These are phyloP conservation scores for Populus euphratica DNA, from an alignment of 345 rosid species.

Conservation along the genomic window DNA sequence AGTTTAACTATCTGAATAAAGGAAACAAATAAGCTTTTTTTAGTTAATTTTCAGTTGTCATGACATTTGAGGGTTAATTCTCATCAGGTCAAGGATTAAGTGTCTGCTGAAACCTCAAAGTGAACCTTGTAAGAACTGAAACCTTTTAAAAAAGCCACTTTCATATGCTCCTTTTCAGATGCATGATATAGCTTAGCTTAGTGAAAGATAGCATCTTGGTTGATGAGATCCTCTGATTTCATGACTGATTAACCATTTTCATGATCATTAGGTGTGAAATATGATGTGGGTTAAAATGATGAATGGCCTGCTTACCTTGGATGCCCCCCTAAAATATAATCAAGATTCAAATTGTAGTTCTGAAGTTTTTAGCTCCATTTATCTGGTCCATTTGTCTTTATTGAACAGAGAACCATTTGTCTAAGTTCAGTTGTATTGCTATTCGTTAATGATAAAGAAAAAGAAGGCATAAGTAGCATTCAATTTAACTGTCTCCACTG, in stretches of 20 bases:
- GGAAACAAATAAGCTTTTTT: background rate
- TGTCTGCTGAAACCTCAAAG: background rate
- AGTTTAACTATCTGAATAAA: constrained; percentile 30
- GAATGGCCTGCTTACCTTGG: background rate
- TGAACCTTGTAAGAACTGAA: background rate
- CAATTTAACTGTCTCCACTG: background rate
- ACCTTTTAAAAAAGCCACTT: background rate
- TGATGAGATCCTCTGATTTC: background rate
- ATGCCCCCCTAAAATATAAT: background rate
- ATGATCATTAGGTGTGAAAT: background rate
- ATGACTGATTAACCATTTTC: background rate
- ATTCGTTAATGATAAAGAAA: background rate
- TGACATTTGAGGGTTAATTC: constrained; percentile 7
- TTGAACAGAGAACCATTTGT: too few species aligned
- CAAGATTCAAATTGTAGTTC: background rate
- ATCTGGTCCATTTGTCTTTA: background rate
- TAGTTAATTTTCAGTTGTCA: background rate
- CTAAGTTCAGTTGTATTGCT: background rate
- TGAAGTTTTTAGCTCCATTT: background rate
- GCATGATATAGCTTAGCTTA: background rate
- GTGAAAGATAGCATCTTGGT: background rate
- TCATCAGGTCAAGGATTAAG: background rate
- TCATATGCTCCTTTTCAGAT: background rate
- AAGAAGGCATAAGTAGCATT: background rate
- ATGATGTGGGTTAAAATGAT: background rate